Conservation (phyloP, 352 stramenopile genomes). For the Globisporangium parvum region DNA sequence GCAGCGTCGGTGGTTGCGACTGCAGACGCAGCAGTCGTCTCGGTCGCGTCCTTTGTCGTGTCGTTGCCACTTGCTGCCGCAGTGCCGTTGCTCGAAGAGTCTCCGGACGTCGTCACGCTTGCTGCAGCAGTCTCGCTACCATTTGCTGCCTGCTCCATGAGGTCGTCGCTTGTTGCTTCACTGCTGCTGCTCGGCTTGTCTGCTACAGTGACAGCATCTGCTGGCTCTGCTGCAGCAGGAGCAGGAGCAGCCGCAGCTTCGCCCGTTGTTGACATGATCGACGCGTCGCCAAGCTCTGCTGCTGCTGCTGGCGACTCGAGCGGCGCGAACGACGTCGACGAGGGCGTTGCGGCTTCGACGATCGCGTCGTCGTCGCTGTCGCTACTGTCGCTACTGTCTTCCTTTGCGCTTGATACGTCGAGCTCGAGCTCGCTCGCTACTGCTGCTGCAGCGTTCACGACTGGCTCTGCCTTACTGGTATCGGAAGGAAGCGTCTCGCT, state of each 20-base stretch:
- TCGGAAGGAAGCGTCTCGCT: background rate
- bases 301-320: conserved; percentile 6
- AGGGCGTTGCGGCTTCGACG: conserved; percentile 14
- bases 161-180: conserved; percentile 12
- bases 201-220: background rate
- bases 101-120: background rate
- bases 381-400: conserved; percentile 1
- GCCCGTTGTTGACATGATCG: background rate
- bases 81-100: background rate
- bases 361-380: conserved; percentile 2
- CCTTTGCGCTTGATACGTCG: too few relatives aligned
- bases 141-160: conserved; percentile 11
- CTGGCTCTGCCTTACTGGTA: too few relatives aligned
- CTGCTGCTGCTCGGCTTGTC: background rate
- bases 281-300: background rate
- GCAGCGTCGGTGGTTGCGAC: too few relatives aligned
- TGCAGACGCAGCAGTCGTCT: conserved; percentile 23
- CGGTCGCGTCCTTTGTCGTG: conserved; percentile 12
- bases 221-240: background rate
- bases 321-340: conserved; percentile 5
- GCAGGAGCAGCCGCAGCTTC: background rate
- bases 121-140: background rate
- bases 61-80: conserved; percentile 2
- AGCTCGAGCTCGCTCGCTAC: too few relatives aligned
- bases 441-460: too few relatives aligned